Conservation (phyloP, 208 protist genomes). For the Endotrypanum monterogeii region DNA sequence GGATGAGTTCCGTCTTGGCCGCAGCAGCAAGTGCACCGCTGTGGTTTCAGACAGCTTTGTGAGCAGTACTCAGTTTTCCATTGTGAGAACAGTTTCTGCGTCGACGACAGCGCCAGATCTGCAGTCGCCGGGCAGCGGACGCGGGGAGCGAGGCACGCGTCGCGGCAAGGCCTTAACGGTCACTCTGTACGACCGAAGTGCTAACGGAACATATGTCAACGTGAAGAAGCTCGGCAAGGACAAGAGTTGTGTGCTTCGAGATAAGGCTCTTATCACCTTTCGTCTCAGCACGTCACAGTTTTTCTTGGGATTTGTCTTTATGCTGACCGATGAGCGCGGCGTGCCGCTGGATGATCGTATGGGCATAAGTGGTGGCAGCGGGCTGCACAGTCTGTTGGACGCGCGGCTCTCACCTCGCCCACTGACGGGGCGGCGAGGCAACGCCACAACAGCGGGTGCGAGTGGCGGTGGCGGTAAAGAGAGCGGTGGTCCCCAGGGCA, state of each 20-base stretch:
- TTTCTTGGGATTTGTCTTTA: constrained; percentile 87
- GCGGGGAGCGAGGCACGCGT: constrained; percentile 18
- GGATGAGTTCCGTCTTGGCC: constrained; percentile 76
- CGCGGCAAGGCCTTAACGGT: constrained; percentile 36
- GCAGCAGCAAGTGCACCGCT: constrained; percentile 84
- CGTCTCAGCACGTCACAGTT: constrained; percentile 79
- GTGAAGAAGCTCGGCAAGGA: constrained; percentile 87
- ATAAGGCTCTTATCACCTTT: constrained; percentile 87
- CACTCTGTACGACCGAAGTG: constrained; percentile 71
- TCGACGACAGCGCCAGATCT: constrained; percentile 21
- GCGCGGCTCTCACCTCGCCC: constrained; percentile 24
- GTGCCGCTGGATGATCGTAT: constrained; percentile 44
- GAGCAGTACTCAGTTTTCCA: constrained; percentile 84
- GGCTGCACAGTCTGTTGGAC: constrained; percentile 21
- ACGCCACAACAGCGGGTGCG: constrained; percentile 1
- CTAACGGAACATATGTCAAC: constrained; percentile 91
- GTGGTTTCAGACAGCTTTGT: constrained; percentile 76
- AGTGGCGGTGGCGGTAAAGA: constrained; percentile 12
- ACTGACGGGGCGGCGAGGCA: constrained; percentile 24
- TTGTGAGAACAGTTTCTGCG: constrained; percentile 43
- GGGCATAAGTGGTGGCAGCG: constrained; percentile 10
- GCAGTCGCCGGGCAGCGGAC: constrained; percentile 24
- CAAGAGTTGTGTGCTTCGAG: constrained; percentile 62
- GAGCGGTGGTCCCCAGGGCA: constrained; percentile 25
- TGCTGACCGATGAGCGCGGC: constrained; percentile 72